Percentiles rank a stretch among this genome's conserved stretches.
phyloP scores from a whole-genome alignment of 202 grass and related monocot species.

The Zizania palustris region DNA sequence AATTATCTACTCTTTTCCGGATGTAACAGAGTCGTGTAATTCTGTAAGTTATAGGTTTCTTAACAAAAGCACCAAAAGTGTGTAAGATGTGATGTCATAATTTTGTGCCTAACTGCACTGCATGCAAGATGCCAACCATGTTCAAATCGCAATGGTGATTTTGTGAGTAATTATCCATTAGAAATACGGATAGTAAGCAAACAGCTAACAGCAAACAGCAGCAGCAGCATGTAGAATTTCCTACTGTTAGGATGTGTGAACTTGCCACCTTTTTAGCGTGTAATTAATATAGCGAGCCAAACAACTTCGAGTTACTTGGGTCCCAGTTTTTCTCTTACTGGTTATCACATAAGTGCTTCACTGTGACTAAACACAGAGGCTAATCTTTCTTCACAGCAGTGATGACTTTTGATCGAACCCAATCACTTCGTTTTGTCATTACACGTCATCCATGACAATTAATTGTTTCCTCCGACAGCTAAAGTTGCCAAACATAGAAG shows the following conservation, averaged over 20 bases:
- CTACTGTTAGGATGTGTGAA: background rate
- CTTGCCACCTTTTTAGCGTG: background rate
- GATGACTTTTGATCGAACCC: background rate
- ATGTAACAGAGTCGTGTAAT: constrained; percentile 12
- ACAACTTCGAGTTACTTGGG: background rate
- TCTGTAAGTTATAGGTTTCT: constrained; percentile 31
- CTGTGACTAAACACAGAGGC: background rate
- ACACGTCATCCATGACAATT: background rate
- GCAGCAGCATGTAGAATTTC: constrained; percentile 25
- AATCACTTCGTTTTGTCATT: constrained; percentile 1
- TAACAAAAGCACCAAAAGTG: constrained; percentile 21
- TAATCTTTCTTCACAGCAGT: background rate
- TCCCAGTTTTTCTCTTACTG: constrained; percentile 4
- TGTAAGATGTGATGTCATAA: background rate
- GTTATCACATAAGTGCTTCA: background rate
- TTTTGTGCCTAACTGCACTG: background rate
- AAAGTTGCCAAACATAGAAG: constrained; percentile 37
- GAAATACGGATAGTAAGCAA: background rate
- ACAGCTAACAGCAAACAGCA: constrained; percentile 5
- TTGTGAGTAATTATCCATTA: background rate
- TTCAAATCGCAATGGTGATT: background rate
- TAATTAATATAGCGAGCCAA: background rate
- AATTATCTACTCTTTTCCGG: constrained; percentile 23
- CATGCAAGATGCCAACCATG: background rate
- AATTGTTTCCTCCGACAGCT: constrained; percentile 13